phyloP scores from a whole-genome alignment of 257 asterid genomes.

The Nemophila menziesii region DNA sequence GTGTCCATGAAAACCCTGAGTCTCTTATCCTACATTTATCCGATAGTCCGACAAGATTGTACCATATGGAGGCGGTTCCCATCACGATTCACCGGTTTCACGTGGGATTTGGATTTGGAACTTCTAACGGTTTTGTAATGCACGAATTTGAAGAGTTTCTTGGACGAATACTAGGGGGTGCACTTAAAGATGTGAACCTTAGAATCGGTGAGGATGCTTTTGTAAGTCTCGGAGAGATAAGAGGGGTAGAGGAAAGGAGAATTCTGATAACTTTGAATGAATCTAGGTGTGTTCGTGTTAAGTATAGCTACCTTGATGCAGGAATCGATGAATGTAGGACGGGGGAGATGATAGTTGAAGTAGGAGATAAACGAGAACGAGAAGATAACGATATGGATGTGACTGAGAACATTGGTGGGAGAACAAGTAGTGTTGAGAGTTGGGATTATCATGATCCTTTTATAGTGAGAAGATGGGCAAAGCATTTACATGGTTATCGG shows the following conservation, averaged over 20 bases:
- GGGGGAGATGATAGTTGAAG: constrained; percentile 42
- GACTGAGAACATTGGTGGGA: constrained; percentile 27
- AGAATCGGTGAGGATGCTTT: constrained; percentile 42
- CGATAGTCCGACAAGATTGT: constrained; percentile 47
- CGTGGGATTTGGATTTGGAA: constrained; percentile 51
- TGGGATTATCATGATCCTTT: constrained; percentile 81
- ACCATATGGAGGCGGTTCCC: constrained; percentile 34
- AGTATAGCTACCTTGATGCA: constrained; percentile 62
- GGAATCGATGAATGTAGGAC: constrained; percentile 36
- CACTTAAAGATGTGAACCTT: constrained; percentile 47
- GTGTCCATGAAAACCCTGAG: constrained; percentile 56
- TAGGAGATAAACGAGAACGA: constrained; percentile 31
- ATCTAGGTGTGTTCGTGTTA: constrained; percentile 31
- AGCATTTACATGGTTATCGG: constrained; percentile 77
- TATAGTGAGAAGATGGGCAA: constrained; percentile 99
- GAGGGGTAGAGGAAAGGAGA: constrained; percentile 81
- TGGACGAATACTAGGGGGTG: constrained; percentile 61
- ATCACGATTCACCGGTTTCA: constrained; percentile 45
- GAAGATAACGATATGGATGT: constrained; percentile 22
- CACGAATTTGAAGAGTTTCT: constrained; percentile 75
- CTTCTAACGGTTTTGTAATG: constrained; percentile 60
- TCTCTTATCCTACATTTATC: constrained; percentile 64
- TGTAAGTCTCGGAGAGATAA: constrained; percentile 55
- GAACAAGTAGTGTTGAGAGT: constrained; percentile 53
- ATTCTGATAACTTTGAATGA: constrained; percentile 41